Conservation (phyloP, 2,329 filamentous ascomycete genomes). For the Zymoseptoria pseudotritici region DNA sequence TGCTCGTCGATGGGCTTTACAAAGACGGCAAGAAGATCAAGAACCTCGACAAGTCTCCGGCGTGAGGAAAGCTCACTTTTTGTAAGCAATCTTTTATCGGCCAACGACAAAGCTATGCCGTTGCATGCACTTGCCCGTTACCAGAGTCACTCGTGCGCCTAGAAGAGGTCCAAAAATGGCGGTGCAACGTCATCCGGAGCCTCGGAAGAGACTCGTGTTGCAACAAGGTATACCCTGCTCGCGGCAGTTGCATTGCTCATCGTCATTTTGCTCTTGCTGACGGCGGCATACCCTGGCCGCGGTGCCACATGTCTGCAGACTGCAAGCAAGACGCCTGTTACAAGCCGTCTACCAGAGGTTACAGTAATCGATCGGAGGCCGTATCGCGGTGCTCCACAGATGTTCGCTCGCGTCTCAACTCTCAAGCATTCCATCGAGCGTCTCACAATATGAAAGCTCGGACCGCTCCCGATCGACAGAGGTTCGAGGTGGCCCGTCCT, state of each 20-base stretch:
- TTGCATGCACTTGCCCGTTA: too few species aligned
- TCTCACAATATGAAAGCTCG: not conserved
- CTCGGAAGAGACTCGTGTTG: not conserved
- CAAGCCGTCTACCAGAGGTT: not conserved
- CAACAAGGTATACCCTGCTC: not conserved
- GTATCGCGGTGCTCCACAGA: too few species aligned
- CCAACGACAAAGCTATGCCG: too few species aligned
- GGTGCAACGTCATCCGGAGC: too few species aligned
- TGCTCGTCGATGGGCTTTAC: slow-evolving; percentile 17
- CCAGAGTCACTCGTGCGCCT: too few species aligned
- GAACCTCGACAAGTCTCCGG: slow-evolving; percentile 3
- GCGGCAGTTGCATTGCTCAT: not conserved
- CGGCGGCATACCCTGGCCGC: not conserved
- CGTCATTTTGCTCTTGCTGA: not conserved
- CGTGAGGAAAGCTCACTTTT: too few species aligned
- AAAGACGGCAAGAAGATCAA: slow-evolving; percentile 14
- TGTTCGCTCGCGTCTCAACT: not conserved
- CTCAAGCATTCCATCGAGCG: not conserved
- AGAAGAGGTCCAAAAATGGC: too few species aligned
- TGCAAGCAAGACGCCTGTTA: not conserved
- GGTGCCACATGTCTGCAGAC: not conserved
- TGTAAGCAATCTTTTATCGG: too few species aligned
- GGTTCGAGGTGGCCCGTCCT: not conserved
- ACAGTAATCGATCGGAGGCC: not conserved
- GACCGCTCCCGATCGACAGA: not conserved